Percentiles rank a stretch among this genome's conserved stretches.
These are phyloP conservation scores for Mitragyna speciosa DNA, from an alignment of 257 asterid species.

Conservation along the genomic window DNA sequence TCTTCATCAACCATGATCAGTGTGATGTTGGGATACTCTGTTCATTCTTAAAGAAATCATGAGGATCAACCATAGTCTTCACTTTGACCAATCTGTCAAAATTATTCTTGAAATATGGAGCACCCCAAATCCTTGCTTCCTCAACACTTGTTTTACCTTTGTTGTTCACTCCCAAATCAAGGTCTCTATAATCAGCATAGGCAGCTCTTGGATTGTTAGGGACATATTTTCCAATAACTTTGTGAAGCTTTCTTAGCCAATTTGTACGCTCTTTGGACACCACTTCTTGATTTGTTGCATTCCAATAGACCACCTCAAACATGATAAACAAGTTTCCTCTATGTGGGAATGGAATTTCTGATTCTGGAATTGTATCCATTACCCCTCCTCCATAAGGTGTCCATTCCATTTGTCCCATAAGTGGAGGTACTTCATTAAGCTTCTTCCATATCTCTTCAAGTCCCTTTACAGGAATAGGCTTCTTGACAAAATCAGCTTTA, in stretches of 20 bases:
- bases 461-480: constrained; percentile 17
- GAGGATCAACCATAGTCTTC: constrained; percentile 23
- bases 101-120: constrained; percentile 17
- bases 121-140: constrained; percentile 18
- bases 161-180: constrained; percentile 24
- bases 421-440: not conserved
- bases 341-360: constrained; percentile 20
- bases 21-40: constrained; percentile 20
- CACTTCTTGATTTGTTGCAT: not conserved
- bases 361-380: constrained; percentile 9
- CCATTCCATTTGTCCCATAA: constrained; percentile 1
- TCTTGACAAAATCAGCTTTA: constrained; percentile 19
- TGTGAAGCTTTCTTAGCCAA: constrained; percentile 12
- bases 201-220: constrained; percentile 19
- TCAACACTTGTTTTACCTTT: constrained; percentile 4
- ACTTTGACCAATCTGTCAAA: constrained; percentile 23
- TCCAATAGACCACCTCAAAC: constrained; percentile 7
- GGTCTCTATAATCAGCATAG: constrained; percentile 17
- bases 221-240: constrained; percentile 13
- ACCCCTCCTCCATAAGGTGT: constrained; percentile 20
- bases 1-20: not conserved
- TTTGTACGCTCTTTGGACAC: not conserved
- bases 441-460: constrained; percentile 8
- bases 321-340: constrained; percentile 11
- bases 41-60: constrained; percentile 21